Percentiles rank a stretch among this genome's conserved stretches.
phyloP scores from a whole-genome alignment of 768 basidiomycete species.

The Serpula lacrymans region DNA sequence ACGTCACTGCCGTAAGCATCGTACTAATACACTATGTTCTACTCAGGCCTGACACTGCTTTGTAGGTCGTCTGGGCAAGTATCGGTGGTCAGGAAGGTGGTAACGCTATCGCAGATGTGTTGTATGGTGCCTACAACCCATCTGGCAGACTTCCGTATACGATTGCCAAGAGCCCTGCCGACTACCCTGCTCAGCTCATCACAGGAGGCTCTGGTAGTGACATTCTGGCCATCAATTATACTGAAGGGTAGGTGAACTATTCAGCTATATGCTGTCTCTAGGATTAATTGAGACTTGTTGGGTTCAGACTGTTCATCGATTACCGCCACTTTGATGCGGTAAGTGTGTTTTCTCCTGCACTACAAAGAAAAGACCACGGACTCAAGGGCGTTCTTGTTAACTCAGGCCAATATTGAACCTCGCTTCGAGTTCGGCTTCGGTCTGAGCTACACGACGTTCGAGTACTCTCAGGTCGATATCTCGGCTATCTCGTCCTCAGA shows the following conservation, averaged over 20 bases:
- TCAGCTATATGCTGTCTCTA: not conserved
- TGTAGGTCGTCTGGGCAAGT: slow-evolving; percentile 59
- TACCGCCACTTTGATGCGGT: slow-evolving; percentile 61
- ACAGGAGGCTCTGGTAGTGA: slow-evolving; percentile 32
- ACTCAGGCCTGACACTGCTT: not conserved
- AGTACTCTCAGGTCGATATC: slow-evolving; percentile 29
- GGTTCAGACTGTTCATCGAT: slow-evolving; percentile 50
- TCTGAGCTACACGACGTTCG: slow-evolving; percentile 43
- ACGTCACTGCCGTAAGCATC: slow-evolving; percentile 58
- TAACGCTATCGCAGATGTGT: slow-evolving; percentile 65
- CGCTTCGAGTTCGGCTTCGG: slow-evolving; percentile 49
- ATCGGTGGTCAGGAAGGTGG: slow-evolving; percentile 68
- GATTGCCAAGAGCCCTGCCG: slow-evolving; percentile 55
- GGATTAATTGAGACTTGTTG: not conserved
- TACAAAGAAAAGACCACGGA: slow-evolving; percentile 4
- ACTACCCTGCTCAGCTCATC: slow-evolving; percentile 55
- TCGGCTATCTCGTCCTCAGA: slow-evolving; percentile 33
- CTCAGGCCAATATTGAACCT: slow-evolving; percentile 58
- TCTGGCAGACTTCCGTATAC: slow-evolving; percentile 72
- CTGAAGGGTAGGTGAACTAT: slow-evolving; percentile 41
- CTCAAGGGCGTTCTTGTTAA: not conserved
- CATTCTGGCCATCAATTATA: slow-evolving; percentile 54
- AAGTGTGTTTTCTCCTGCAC: slow-evolving; percentile 26
- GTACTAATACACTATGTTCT: not conserved
- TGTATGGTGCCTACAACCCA: slow-evolving; percentile 69